Percentiles rank a stretch among this genome's conserved stretches.
These are phyloP conservation scores for Fistulinella cinereoalba DNA, from an alignment of 1,284 basidiomycete species.

Conservation along the genomic window DNA sequence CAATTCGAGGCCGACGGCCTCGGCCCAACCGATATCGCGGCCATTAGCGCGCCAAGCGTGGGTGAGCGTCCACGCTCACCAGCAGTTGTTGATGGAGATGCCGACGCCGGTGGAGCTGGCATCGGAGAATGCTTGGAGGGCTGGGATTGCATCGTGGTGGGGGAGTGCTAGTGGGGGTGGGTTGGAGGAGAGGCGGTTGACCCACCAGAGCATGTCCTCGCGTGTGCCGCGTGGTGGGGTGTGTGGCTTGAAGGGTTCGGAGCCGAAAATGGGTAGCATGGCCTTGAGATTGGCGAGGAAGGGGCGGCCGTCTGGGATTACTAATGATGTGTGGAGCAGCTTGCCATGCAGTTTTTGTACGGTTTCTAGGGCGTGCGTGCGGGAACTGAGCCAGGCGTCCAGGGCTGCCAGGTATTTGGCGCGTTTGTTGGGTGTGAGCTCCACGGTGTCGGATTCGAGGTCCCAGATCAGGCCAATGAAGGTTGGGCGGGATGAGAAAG, in stretches of 20 bases:
- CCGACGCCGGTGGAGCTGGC: background rate
- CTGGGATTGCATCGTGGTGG: background rate
- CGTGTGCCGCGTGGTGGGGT: background rate
- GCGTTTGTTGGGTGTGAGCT: background rate
- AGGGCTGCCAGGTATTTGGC: background rate
- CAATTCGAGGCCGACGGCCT: background rate
- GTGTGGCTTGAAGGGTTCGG: no score
- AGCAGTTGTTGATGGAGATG: background rate
- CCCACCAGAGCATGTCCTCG: background rate
- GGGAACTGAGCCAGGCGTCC: background rate
- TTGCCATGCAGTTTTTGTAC: background rate
- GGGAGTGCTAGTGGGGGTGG: background rate
- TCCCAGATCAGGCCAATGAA: background rate
- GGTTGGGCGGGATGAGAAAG: background rate
- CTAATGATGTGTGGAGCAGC: background rate
- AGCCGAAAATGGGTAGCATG: no score
- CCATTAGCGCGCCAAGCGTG: background rate
- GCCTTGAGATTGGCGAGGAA: no score
- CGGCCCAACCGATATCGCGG: background rate
- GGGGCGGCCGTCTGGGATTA: background rate
- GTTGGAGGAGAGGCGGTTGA: background rate
- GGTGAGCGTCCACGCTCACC: background rate
- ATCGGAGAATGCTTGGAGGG: background rate
- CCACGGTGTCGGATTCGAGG: background rate
- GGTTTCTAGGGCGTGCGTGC: background rate